Evolutionary conservation across 495 filamentous ascomycete species (phyloP).

Genomic region (Copromyces sp.): DNA sequence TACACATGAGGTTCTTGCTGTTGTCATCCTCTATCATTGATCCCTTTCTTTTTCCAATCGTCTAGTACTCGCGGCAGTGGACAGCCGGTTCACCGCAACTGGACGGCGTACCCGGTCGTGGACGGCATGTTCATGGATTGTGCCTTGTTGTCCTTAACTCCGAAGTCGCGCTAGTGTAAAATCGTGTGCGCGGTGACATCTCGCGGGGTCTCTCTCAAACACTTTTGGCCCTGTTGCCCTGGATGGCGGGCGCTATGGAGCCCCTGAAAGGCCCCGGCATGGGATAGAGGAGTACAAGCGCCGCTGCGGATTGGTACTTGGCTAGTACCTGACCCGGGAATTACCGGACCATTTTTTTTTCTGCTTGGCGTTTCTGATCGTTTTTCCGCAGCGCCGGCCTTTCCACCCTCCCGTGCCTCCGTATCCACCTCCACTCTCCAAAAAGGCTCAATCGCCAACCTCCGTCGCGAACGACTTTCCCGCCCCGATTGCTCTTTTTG

Average conservation of each 20-base stretch:
- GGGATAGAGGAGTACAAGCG: neutral
- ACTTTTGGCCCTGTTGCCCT: neutral
- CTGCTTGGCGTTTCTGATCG: conserved; percentile 6
- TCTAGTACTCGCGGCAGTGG: neutral
- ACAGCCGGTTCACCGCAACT: neutral
- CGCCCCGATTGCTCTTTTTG: conserved; percentile 12
- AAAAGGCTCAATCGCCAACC: conserved; percentile 23
- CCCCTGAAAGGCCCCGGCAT: neutral
- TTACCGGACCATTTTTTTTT: conserved; percentile 20
- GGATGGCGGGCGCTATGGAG: neutral
- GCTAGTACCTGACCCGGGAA: conserved; percentile 16
- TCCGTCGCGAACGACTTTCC: conserved; percentile 18
- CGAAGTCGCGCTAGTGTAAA: neutral
- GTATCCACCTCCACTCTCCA: conserved; percentile 8
- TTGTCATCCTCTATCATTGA: neutral
- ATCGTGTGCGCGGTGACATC: neutral
- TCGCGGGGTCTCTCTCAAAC: neutral
- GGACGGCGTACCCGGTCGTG: neutral
- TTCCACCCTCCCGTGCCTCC: conserved; percentile 7
- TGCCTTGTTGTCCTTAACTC: neutral
- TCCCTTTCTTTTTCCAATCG: neutral
- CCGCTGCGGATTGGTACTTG: conserved; percentile 2
- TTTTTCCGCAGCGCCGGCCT: conserved; percentile 9
- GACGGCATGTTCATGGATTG: neutral
- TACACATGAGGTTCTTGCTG: neutral